Conservation (phyloP, 768 basidiomycete species). For the Tylopilus intermedius region DNA sequence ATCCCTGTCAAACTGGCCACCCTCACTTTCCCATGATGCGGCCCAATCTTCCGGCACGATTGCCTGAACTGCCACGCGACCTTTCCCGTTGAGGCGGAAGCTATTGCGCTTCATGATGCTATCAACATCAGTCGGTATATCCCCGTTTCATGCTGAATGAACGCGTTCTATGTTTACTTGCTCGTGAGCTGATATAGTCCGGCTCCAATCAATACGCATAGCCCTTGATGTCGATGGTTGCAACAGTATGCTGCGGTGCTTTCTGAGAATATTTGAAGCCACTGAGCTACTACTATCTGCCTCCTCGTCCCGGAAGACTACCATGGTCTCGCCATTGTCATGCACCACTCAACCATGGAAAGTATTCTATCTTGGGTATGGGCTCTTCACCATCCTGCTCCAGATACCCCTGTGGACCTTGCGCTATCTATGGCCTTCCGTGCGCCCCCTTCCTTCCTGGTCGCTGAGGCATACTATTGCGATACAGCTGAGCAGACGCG, state of each 20-base stretch:
- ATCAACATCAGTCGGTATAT: neutral
- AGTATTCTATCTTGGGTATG: slow-evolving; percentile 42
- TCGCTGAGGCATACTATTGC: slow-evolving; percentile 36
- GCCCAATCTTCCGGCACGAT: slow-evolving; percentile 22
- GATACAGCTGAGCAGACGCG: slow-evolving; percentile 33
- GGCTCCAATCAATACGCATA: too few species aligned
- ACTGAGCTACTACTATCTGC: neutral
- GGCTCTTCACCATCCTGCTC: slow-evolving; percentile 37
- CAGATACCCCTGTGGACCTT: slow-evolving; percentile 48
- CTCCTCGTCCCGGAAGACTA: neutral
- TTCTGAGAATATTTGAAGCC: neutral
- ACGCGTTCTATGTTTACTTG: neutral
- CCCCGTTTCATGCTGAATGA: neutral
- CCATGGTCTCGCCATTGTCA: slow-evolving; percentile 8
- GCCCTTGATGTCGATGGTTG: neutral
- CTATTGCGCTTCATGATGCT: neutral
- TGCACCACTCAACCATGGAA: slow-evolving; percentile 43
- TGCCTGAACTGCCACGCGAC: slow-evolving; percentile 4
- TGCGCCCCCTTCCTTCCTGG: slow-evolving; percentile 46
- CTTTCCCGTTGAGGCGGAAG: neutral
- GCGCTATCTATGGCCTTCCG: slow-evolving; percentile 29
- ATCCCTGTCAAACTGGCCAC: slow-evolving; percentile 27
- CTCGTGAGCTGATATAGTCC: too few species aligned
- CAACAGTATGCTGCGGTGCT: neutral
- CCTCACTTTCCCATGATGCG: slow-evolving; percentile 18